Evolutionary conservation across 1,284 basidiomycete species (phyloP).

Genomic region (Rhodotorula sp.): DNA sequence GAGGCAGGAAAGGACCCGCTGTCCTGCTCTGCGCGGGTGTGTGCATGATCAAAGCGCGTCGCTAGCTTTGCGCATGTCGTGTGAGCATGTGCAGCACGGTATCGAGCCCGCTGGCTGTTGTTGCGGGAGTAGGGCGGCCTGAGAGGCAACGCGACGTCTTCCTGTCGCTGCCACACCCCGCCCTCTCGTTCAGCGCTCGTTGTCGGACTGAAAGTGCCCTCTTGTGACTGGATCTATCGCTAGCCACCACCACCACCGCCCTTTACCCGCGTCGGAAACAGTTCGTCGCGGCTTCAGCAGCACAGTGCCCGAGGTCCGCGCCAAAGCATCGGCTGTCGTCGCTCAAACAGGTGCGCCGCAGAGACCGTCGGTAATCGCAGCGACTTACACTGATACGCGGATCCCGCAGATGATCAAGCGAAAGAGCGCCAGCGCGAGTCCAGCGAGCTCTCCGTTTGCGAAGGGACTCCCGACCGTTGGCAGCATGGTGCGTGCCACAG

Average conservation of each 20-base stretch:
- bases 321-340: not conserved
- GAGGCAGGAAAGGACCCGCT: not conserved
- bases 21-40: not conserved
- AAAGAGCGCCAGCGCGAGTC: not conserved
- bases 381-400: not conserved
- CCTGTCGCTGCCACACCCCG: no score
- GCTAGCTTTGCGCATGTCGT: not conserved
- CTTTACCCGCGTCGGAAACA: no score
- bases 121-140: no score
- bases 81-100: no score
- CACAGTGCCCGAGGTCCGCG: not conserved
- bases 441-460: slow-evolving; percentile 11
- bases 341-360: not conserved
- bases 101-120: no score
- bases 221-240: no score
- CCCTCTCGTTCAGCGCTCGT: no score
- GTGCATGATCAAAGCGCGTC: not conserved
- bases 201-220: no score
- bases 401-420: slow-evolving; percentile 17
- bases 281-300: no score
- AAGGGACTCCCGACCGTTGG: slow-evolving; percentile 25
- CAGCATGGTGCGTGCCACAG: slow-evolving; percentile 13
- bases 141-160: no score
- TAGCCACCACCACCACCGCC: no score
- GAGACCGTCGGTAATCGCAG: not conserved